These are phyloP conservation scores for Mycena vitilis DNA, from an alignment of 768 basidiomycete species.

Conservation along the genomic window DNA sequence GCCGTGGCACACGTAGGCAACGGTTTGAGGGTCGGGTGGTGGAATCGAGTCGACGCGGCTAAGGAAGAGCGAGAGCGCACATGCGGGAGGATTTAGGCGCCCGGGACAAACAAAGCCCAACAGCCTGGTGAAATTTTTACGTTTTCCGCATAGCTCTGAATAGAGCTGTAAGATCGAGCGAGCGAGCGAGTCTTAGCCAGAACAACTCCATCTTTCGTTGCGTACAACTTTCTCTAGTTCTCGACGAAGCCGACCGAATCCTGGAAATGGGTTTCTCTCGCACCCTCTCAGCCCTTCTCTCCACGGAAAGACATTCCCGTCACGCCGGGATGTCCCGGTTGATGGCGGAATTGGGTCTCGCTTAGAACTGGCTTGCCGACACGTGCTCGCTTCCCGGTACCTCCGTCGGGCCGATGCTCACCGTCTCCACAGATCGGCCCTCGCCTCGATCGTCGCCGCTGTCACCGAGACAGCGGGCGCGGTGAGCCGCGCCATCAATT, in stretches of 20 bases:
- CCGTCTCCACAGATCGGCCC: neutral
- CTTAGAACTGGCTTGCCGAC: conserved; percentile 14
- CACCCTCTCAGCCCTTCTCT: conserved; percentile 90
- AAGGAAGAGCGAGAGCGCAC: no score
- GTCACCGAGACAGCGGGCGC: conserved; percentile 13
- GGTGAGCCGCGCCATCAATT: conserved; percentile 8
- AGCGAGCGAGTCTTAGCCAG: no score
- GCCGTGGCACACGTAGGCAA: no score
- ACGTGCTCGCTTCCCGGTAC: neutral
- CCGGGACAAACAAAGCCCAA: no score
- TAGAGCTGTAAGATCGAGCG: no score
- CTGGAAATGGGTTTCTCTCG: conserved; percentile 96
- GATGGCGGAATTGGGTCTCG: conserved; percentile 18
- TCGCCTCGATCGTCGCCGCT: conserved; percentile 9
- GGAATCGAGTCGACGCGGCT: no score
- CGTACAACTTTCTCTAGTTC: conserved; percentile 60
- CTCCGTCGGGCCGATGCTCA: conserved; percentile 10
- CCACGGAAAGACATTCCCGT: conserved; percentile 35
- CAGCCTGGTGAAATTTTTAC: no score
- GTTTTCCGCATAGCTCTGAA: no score
- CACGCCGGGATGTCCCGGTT: conserved; percentile 8
- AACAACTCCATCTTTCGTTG: no score
- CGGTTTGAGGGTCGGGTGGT: no score
- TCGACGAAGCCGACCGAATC: conserved; percentile 97
- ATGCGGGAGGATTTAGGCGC: no score